Percentiles rank a stretch among this genome's conserved stretches.
phyloP scores from a whole-genome alignment of 2,329 filamentous ascomycete species.

The Celoporthe dispersa region DNA sequence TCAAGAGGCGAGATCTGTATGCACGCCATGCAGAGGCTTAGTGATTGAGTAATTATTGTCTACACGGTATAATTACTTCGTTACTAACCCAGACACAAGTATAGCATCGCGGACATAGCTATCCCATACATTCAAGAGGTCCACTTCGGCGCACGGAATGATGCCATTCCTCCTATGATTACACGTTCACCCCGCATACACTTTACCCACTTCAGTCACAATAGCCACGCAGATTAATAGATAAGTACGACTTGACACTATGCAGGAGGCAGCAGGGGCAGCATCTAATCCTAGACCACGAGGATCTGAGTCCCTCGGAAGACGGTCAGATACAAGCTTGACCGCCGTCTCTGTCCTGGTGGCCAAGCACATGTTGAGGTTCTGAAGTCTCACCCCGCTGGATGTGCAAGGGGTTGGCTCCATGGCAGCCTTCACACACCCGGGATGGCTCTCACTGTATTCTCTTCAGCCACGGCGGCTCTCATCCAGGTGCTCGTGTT shows the following conservation, averaged over 20 bases:
- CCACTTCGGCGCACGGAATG: conserved; percentile 5
- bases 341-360: background rate
- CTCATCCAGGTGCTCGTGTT: background rate
- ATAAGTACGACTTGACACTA: background rate
- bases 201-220: background rate
- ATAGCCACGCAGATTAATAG: background rate
- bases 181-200: conserved; percentile 14
- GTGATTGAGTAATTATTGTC: background rate
- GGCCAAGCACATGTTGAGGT: background rate
- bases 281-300: background rate
- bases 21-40: background rate
- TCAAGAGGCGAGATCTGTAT: background rate
- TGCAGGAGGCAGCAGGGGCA: background rate
- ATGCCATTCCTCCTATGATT: conserved; percentile 21
- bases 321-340: background rate
- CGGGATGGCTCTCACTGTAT: background rate
- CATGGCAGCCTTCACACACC: background rate
- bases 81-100: background rate
- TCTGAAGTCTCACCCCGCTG: background rate
- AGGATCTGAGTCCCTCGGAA: background rate
- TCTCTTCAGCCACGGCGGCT: too few relatives aligned
- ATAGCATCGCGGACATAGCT: background rate
- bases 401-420: background rate
- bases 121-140: background rate
- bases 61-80: background rate